Evolutionary conservation across 768 basidiomycete species (phyloP).

Genomic region (Lactifluus echinatus): DNA sequence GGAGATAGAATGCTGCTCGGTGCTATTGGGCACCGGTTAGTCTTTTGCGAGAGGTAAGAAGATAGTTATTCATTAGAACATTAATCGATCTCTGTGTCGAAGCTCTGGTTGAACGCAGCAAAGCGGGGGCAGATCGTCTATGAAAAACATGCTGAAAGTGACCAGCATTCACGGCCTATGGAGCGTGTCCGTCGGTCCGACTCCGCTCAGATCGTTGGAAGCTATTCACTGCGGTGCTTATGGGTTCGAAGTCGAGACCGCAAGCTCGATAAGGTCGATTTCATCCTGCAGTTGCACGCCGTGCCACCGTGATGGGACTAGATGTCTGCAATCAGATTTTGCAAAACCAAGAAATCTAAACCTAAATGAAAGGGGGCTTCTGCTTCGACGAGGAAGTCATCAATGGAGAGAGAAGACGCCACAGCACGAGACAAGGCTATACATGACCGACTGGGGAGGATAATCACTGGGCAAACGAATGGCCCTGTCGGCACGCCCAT

Average conservation of each 20-base stretch:
- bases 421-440: conserved; percentile 5
- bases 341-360: not conserved
- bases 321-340: conserved; percentile 2
- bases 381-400: not conserved
- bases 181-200: not conserved
- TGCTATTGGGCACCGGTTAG: not conserved
- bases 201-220: conserved; percentile 1
- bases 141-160: conserved; percentile 6
- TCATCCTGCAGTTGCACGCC: not conserved
- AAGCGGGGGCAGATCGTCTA: conserved; percentile 13
- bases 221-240: not conserved
- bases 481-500: not conserved
- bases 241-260: conserved; percentile 1
- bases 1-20: not conserved
- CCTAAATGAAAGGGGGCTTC: not conserved
- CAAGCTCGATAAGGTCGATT: not conserved
- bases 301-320: not conserved
- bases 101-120: not conserved
- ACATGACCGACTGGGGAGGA: not conserved
- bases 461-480: not conserved
- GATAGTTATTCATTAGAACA: conserved; percentile 1
- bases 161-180: not conserved
- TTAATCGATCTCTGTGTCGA: conserved; percentile 3
- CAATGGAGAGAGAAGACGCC: not conserved
- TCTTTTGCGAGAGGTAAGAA: not conserved